Evolutionary conservation across 1,284 basidiomycete species (phyloP), one percentile per base, ranked within the genome.

Genomic region (Trametes pubescens): DNA sequence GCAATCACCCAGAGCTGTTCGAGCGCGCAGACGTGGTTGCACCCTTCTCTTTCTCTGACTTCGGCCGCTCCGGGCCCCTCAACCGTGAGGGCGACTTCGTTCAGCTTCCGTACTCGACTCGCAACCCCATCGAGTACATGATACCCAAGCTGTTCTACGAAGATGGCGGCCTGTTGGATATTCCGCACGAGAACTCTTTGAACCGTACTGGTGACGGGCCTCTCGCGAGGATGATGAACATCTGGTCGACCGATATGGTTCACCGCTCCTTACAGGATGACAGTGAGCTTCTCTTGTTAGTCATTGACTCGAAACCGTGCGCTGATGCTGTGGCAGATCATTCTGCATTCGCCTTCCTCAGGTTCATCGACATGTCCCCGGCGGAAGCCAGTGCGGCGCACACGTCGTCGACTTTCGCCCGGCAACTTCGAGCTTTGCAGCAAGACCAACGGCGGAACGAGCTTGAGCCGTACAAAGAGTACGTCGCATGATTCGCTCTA

Each of bases 1-100:
- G 97, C 84, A 99, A 99, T 73, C 98, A 99, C 73, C 98, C 98
- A 0, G 98, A 99, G 76, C 85, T 99, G 48, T 99, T 99, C 74
- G 96, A 99, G 77, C 90, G 98, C 24, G 96, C 97, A 37, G 98
- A 99, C 74, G 97, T 99, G 37, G 86, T 91, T 13, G 93, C 96
- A 1, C 96, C 98, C 0, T 93, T 95, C 74, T 92, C 95, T 2
- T 97, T 99, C 73, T 88, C 91, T 57, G 81, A 84, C 13, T 99
- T 94, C 75, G 93, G 93, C 51, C 87, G 87, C 57, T 91, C 96
- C 13, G 93, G 92, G 9, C 90, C 92, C 43, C 79, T 97, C 21
- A 84, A 86, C 53, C 89, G 97, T 37, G 95, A 99, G 79, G 91
- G 92, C 29, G 96, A 99, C 72, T 82, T 91, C 59, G 81, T 98